A percentile compares a stretch with the other conserved stretches of the same genome.
These are phyloP conservation scores for Solanum chacoense DNA, from an alignment of 305 asterid species.

Conservation along the genomic window DNA sequence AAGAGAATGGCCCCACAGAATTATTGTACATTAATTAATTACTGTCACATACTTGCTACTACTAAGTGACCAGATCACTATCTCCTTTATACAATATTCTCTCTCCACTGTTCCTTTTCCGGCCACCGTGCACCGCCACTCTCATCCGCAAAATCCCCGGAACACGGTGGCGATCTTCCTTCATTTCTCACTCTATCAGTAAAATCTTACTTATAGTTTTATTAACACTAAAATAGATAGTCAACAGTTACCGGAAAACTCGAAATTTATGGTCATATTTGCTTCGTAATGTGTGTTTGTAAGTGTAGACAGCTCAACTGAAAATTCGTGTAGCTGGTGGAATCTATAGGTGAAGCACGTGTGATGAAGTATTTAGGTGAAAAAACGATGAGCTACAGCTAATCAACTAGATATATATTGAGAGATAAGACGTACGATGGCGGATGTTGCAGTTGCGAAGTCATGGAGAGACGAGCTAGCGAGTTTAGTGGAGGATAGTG, in stretches of 20 bases:
- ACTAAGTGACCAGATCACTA: not conserved
- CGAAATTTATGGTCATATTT: not conserved
- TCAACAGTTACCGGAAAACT: not conserved
- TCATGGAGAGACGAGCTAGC: slow-evolving; percentile 78
- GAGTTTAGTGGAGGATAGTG: slow-evolving; percentile 62
- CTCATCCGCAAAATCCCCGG: not conserved
- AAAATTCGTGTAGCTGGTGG: not conserved
- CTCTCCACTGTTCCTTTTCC: not conserved
- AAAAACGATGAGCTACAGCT: not conserved
- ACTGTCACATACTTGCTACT: not conserved
- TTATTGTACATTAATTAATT: not conserved
- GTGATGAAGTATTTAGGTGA: not conserved
- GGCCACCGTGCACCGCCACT: not conserved
- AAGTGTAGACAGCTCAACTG: not conserved
- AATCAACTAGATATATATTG: not conserved
- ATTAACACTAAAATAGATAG: not conserved
- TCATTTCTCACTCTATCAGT: not conserved
- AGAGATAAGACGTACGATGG: slow-evolving; percentile 23
- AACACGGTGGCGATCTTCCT: not conserved
- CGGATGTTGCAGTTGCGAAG: slow-evolving; percentile 32
- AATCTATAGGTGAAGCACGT: not conserved
- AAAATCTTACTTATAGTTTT: not conserved
- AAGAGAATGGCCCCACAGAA: not conserved
- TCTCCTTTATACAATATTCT: not conserved
- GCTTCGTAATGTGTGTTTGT: not conserved